phyloP scores from a whole-genome alignment of 192 early-diverging fungal genomes.

The Funneliformis mosseae region DNA sequence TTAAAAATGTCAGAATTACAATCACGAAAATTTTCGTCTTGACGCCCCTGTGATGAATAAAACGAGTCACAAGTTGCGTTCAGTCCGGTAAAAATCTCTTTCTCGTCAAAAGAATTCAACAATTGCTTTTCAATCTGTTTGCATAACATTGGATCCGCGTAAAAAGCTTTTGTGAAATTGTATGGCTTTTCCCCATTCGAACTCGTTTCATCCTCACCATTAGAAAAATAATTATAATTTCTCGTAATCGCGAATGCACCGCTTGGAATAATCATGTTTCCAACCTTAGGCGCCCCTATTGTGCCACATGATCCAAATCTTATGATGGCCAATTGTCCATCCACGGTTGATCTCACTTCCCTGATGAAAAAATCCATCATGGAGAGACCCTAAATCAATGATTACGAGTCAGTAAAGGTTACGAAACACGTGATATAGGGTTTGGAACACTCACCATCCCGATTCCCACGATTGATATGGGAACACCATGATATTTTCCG shows the following conservation, averaged over 20 bases:
- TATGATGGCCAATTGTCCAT: conserved; percentile 78
- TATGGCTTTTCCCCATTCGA: conserved; percentile 54
- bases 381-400: conserved; percentile 56
- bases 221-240: conserved; percentile 76
- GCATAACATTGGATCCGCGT: conserved; percentile 64
- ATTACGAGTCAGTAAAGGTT: not conserved
- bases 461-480: conserved; percentile 84
- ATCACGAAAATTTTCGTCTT: conserved; percentile 73
- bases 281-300: conserved; percentile 54
- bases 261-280: conserved; percentile 71
- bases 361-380: conserved; percentile 95
- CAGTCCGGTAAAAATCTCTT: conserved; percentile 55
- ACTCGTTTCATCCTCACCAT: conserved; percentile 23
- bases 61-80: conserved; percentile 86
- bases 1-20: conserved; percentile 67
- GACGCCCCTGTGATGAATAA: conserved; percentile 83
- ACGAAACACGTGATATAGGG: not conserved
- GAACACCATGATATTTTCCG: conserved; percentile 71
- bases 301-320: conserved; percentile 89
- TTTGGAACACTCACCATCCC: conserved; percentile 25
- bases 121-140: not conserved
- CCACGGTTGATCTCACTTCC: conserved; percentile 77
- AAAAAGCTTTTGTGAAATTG: conserved; percentile 58
- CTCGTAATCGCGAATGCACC: conserved; percentile 63
- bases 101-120: not conserved